A percentile compares a stretch with the other conserved stretches of the same genome.
These are phyloP conservation scores for Mycena metata DNA, from an alignment of 768 basidiomycete genomes.

Conservation along the genomic window DNA sequence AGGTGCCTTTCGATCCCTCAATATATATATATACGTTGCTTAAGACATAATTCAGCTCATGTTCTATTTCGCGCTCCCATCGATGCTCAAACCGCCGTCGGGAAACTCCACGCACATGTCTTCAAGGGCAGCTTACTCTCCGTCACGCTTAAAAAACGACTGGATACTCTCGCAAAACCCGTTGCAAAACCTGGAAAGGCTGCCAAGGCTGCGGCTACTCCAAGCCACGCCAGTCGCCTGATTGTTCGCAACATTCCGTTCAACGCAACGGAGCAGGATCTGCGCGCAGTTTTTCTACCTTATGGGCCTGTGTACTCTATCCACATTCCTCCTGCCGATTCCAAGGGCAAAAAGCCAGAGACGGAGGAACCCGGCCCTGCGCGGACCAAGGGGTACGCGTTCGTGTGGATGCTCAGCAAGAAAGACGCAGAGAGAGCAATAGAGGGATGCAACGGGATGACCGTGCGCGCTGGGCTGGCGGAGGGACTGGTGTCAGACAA, in stretches of 20 bases:
- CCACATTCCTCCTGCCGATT: slow-evolving; percentile 72
- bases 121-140: slow-evolving; percentile 92
- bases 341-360: slow-evolving; percentile 44
- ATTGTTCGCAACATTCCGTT: slow-evolving; percentile 94
- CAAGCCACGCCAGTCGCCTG: slow-evolving; percentile 82
- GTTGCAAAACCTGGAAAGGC: slow-evolving; percentile 45
- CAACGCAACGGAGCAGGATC: slow-evolving; percentile 85
- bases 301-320: slow-evolving; percentile 91
- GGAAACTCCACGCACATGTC: slow-evolving; percentile 91
- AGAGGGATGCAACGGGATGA: slow-evolving; percentile 82
- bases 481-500: slow-evolving; percentile 68
- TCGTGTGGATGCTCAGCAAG: slow-evolving; percentile 92
- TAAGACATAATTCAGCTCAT: slow-evolving; percentile 62
- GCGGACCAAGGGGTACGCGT: slow-evolving; percentile 87
- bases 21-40: background rate
- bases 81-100: slow-evolving; percentile 77
- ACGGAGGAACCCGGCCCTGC: slow-evolving; percentile 46
- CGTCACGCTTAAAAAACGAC: slow-evolving; percentile 87
- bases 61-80: slow-evolving; percentile 79
- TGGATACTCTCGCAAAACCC: slow-evolving; percentile 74
- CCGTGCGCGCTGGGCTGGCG: slow-evolving; percentile 74
- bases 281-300: slow-evolving; percentile 88
- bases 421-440: slow-evolving; percentile 89
- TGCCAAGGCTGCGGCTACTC: slow-evolving; percentile 54
- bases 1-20: slow-evolving; percentile 53